A percentile compares a stretch with the other conserved stretches of the same genome.
These are phyloP conservation scores for Ceratocystis harringtonii DNA, from an alignment of 2,329 filamentous ascomycete genomes.

Conservation along the genomic window DNA sequence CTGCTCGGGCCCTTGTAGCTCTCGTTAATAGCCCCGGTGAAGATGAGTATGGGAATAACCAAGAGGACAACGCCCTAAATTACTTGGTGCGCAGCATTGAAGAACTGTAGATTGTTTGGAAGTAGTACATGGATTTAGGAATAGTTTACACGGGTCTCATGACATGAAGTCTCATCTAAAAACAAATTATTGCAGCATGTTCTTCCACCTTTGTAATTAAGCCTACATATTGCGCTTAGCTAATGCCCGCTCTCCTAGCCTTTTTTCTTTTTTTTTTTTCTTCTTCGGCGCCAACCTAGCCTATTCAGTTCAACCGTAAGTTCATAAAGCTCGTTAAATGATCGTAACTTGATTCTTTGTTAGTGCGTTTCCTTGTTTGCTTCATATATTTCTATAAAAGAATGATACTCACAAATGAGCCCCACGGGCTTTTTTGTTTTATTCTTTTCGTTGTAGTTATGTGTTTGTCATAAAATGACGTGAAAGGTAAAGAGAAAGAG, in stretches of 20 bases:
- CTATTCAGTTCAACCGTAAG: background rate
- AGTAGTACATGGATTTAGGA: background rate
- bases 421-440: background rate
- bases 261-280: background rate
- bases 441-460: background rate
- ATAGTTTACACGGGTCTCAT: background rate
- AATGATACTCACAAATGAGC: background rate
- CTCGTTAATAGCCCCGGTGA: constrained; percentile 24
- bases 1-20: constrained; percentile 23
- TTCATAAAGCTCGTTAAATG: constrained; percentile 1
- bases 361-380: background rate
- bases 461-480: background rate
- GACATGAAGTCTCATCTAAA: background rate
- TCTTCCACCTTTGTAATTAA: background rate
- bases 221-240: background rate
- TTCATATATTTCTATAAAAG: background rate
- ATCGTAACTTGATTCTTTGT: background rate
- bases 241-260: background rate
- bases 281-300: background rate
- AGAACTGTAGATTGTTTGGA: constrained; percentile 32
- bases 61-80: constrained; percentile 31
- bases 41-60: background rate
- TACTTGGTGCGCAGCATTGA: constrained; percentile 42
- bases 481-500: background rate
- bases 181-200: background rate